Evolutionary conservation across 2,329 filamentous ascomycete species (phyloP).

Genomic region (Fonsecaea multimorphosa): DNA sequence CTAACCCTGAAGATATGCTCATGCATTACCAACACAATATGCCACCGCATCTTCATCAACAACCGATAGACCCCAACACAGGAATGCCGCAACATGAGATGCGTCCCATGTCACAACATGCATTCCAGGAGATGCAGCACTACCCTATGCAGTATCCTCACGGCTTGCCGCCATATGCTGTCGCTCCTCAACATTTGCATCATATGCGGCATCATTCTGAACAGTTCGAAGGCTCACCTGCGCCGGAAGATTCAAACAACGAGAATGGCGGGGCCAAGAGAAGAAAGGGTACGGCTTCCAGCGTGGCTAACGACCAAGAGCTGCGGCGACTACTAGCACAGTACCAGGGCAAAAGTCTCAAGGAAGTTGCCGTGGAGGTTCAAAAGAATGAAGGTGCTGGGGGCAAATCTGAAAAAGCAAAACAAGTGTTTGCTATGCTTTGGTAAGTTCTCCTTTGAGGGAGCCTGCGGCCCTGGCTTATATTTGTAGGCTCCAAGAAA

Average conservation of each 20-base stretch:
- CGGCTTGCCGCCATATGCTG: constrained; percentile 44
- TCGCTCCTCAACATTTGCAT: constrained; percentile 43
- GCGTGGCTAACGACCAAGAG: constrained; percentile 57
- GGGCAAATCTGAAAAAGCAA: constrained; percentile 58
- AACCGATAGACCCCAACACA: constrained; percentile 24
- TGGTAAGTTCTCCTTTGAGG: constrained; percentile 48
- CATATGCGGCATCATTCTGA: constrained; percentile 41
- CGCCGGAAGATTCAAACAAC: constrained; percentile 51
- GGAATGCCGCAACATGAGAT: constrained; percentile 37
- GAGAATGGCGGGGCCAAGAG: constrained; percentile 50
- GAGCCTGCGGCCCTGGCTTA: constrained; percentile 11
- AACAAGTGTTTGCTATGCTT: constrained; percentile 60
- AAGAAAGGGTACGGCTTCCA: constrained; percentile 54
- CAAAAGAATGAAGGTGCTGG: constrained; percentile 57
- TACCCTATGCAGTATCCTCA: constrained; percentile 51
- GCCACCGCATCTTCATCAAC: constrained; percentile 30
- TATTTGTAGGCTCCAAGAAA: constrained; percentile 53
- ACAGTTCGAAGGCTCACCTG: constrained; percentile 47
- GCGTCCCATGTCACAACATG: constrained; percentile 36
- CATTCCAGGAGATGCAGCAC: constrained; percentile 40
- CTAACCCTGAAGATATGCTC: constrained; percentile 35
- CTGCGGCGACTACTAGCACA: constrained; percentile 55
- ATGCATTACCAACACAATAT: constrained; percentile 36
- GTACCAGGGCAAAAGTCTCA: constrained; percentile 53
- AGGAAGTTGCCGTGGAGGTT: constrained; percentile 57